Percentiles rank a stretch among this genome's conserved stretches.
These are phyloP conservation scores for Oropetium thomaeum DNA, from an alignment of 176 grass and related monocot genomes.

Conservation along the genomic window DNA sequence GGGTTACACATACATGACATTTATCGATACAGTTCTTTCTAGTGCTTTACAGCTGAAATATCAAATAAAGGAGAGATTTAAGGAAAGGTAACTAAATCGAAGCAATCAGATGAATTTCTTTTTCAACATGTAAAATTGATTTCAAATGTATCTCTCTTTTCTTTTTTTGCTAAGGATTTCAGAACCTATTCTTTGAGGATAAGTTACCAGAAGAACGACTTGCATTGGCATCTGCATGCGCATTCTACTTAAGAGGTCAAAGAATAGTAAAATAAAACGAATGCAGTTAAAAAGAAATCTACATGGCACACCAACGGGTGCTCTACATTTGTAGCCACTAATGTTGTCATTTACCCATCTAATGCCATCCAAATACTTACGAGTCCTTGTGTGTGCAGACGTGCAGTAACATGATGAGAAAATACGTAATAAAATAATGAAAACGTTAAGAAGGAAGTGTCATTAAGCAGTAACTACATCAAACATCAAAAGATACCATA, in stretches of 20 bases:
- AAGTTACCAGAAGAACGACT: background rate
- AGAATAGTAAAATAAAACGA: background rate
- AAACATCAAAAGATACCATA: background rate
- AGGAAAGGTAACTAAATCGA: background rate
- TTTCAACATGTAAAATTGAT: background rate
- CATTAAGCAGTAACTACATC: background rate
- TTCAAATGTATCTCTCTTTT: too few species aligned
- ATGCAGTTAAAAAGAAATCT: background rate
- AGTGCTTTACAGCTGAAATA: background rate
- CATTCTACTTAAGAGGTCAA: background rate
- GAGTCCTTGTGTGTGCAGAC: conserved; percentile 7
- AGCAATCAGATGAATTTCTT: background rate
- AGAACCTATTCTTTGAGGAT: background rate
- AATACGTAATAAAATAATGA: conserved; percentile 11
- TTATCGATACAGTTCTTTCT: background rate
- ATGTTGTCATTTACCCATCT: background rate
- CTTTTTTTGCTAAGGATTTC: too few species aligned
- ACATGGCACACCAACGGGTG: background rate
- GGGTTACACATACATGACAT: background rate
- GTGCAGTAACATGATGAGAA: background rate
- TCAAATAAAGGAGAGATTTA: background rate
- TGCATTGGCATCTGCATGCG: background rate
- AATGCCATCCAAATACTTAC: background rate
- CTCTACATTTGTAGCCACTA: background rate
- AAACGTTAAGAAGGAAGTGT: background rate